Percentiles rank a stretch among this genome's conserved stretches.
phyloP scores from a whole-genome alignment of 2,329 filamentous ascomycete species.

The Colletotrichum brevisporum region DNA sequence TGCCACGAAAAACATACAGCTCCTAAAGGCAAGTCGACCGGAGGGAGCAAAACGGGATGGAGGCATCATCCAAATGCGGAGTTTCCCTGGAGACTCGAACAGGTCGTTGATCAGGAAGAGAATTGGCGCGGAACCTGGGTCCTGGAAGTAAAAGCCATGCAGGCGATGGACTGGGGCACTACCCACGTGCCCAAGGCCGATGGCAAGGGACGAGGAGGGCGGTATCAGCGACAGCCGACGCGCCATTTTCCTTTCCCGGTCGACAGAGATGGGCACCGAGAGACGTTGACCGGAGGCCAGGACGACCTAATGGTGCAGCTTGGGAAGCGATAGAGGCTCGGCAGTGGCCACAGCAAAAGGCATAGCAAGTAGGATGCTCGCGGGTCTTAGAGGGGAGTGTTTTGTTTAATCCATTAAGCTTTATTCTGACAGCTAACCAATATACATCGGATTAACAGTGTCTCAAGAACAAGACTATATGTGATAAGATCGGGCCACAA shows the following conservation, averaged over 20 bases:
- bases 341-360: too few relatives aligned
- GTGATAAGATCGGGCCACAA: too few relatives aligned
- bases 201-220: conserved; percentile 5
- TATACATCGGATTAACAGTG: background rate
- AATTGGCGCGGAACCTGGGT: conserved; percentile 45
- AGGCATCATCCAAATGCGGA: conserved; percentile 22
- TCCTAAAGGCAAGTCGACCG: background rate
- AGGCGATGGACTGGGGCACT: conserved; percentile 41
- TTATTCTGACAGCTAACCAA: background rate
- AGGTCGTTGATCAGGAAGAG: conserved; percentile 41
- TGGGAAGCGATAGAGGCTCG: too few relatives aligned
- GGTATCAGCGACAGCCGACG: conserved; percentile 40
- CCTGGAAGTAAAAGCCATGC: conserved; percentile 42
- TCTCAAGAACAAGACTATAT: background rate
- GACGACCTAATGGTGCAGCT: conserved; percentile 28
- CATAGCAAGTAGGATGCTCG: too few relatives aligned
- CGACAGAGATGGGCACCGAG: conserved; percentile 11
- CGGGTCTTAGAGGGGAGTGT: too few relatives aligned
- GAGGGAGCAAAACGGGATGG: conserved; percentile 18
- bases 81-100: conserved; percentile 40
- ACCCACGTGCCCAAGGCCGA: conserved; percentile 30
- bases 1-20: background rate
- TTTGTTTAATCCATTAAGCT: too few relatives aligned
- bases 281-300: conserved; percentile 40
- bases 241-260: conserved; percentile 40